Evolutionary conservation across 1,284 basidiomycete genomes (phyloP), one percentile per base, ranked within the genome.

Genomic region (Pseudozyma sp.): DNA sequence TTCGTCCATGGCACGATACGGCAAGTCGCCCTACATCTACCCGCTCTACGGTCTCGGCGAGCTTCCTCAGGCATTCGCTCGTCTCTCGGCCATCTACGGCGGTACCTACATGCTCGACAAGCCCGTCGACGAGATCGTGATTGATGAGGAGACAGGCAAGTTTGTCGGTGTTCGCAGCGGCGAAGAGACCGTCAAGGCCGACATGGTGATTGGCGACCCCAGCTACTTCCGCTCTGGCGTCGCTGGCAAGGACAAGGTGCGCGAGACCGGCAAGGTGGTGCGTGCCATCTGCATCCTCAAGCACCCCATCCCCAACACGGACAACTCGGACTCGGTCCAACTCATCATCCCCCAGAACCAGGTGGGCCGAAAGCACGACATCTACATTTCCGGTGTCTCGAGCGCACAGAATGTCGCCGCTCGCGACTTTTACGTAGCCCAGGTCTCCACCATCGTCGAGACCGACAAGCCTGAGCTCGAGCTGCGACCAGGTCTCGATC

Each of bases 91-190:
- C 79, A 98, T 99, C 85, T 98, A 99, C 85, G 97, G 97, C 57
- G 97, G 97, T 55, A 99, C 97, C 16, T 99, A 99, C 88, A 99
- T 99, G 97, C 91, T 99, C 63, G 94, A 98, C 88, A 99, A 99
- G 87, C 88, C 88, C 63, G 92, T 97, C 79, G 91, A 97, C 75
- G 90, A 93, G 85, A 94, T 99, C 81, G 91, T 97, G 68, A 92
- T 92, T 52, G 78, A 81, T 55, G 92, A 92, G 82, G 89, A 91
- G 50, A 84, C 85, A 67, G 97, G 97, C 82, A 93, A 92, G 85
- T 98, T 99, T 81, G 88, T 92, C 55, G 96, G 97, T 60, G 97
- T 99, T 45, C 92, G 91, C 45, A 92, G 91, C 78, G 94, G 90
- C 43, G 88, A 89, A 8, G 97, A 99, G 88, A 96, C 91, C 16